Conservation (phyloP, 164 flowering plant genomes). For the Vitis rupestris region DNA sequence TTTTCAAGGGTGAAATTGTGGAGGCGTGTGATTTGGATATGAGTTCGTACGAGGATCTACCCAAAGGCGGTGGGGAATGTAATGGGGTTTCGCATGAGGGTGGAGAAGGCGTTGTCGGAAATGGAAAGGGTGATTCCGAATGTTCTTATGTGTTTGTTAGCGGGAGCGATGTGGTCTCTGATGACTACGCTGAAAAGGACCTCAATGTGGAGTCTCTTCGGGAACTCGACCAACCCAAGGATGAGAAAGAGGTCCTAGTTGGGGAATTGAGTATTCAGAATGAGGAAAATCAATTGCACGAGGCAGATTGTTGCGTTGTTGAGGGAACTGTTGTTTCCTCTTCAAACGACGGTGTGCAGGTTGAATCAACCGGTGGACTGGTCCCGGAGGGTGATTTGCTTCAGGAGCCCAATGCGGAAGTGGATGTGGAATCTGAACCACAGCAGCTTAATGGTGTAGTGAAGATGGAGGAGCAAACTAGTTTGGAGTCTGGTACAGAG, state of each 20-base stretch:
- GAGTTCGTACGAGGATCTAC: constrained; percentile 6
- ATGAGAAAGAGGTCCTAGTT: not conserved
- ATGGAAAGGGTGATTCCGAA: constrained; percentile 18
- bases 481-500: not conserved
- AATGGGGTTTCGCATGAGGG: constrained; percentile 3
- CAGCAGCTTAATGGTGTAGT: not conserved
- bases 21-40: not conserved
- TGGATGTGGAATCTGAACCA: not conserved
- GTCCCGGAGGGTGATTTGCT: not conserved
- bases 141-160: constrained; percentile 33
- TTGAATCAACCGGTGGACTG: not conserved
- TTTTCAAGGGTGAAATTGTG: not conserved
- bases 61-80: constrained; percentile 1
- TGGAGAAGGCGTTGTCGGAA: not conserved
- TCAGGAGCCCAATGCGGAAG: not conserved
- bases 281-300: not conserved
- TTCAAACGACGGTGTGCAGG: not conserved
- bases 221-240: not conserved
- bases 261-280: not conserved
- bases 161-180: constrained; percentile 9
- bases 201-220: not conserved
- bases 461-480: not conserved
- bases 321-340: not conserved
- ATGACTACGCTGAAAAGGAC: constrained; percentile 8
- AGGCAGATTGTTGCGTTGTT: not conserved